Conservation (phyloP, 352 stramenopile species). For the Pythium guiyangense region DNA sequence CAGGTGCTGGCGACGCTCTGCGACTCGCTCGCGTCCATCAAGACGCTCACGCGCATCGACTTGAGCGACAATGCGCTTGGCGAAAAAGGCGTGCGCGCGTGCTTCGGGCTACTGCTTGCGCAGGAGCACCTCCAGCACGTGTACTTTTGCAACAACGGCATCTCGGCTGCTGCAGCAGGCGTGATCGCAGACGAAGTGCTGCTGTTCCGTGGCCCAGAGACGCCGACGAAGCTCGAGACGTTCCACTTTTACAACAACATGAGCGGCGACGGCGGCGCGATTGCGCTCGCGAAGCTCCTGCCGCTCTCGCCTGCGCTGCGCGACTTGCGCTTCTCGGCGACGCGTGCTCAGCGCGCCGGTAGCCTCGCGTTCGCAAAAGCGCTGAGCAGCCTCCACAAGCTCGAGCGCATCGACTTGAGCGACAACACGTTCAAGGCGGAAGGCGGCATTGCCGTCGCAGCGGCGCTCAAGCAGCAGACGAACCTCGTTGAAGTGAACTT, state of each 20-base stretch:
- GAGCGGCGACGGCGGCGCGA: slow-evolving; percentile 91
- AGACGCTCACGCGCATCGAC: slow-evolving; percentile 78
- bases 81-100: slow-evolving; percentile 91
- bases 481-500: slow-evolving; percentile 88
- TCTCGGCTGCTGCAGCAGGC: slow-evolving; percentile 85
- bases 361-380: slow-evolving; percentile 86
- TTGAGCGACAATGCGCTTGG: slow-evolving; percentile 95
- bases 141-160: slow-evolving; percentile 95
- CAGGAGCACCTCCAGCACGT: slow-evolving; percentile 82
- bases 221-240: slow-evolving; percentile 80
- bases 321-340: slow-evolving; percentile 93
- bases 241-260: slow-evolving; percentile 99
- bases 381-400: slow-evolving; percentile 51
- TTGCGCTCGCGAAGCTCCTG: slow-evolving; percentile 84
- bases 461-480: slow-evolving; percentile 62
- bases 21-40: slow-evolving; percentile 59
- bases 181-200: slow-evolving; percentile 88
- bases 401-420: slow-evolving; percentile 90
- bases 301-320: slow-evolving; percentile 77
- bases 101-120: slow-evolving; percentile 76
- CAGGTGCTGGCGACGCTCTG: slow-evolving; percentile 80
- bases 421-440: slow-evolving; percentile 93
- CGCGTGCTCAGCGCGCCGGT: slow-evolving; percentile 80
- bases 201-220: slow-evolving; percentile 60
- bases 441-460: slow-evolving; percentile 81